phyloP scores from a whole-genome alignment of 2,329 filamentous ascomycete species.

The Amylocarpus encephaloides region DNA sequence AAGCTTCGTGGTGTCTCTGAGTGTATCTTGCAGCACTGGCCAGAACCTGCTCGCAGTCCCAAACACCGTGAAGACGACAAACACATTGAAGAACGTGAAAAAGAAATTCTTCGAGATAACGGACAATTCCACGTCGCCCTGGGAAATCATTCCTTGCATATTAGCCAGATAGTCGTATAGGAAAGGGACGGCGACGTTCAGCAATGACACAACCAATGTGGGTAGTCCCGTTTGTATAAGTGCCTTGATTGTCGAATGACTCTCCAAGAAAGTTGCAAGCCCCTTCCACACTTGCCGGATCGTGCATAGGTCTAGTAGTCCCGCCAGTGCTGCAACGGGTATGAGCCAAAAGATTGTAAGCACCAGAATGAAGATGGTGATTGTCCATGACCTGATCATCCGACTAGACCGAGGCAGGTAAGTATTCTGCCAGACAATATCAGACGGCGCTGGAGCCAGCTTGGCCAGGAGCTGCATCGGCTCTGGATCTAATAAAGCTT shows the following conservation, averaged over 20 bases:
- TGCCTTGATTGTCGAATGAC: slow-evolving; percentile 64
- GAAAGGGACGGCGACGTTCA: slow-evolving; percentile 87
- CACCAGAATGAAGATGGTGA: slow-evolving; percentile 76
- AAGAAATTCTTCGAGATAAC: slow-evolving; percentile 98
- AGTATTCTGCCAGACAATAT: slow-evolving; percentile 94
- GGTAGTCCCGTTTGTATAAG: slow-evolving; percentile 84
- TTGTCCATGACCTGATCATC: slow-evolving; percentile 71
- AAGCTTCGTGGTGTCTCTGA: slow-evolving; percentile 74
- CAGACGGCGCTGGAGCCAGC: slow-evolving; percentile 77
- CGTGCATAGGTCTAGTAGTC: slow-evolving; percentile 72
- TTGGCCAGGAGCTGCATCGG: slow-evolving; percentile 82
- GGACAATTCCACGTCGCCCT: slow-evolving; percentile 88
- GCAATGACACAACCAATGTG: slow-evolving; percentile 74
- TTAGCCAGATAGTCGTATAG: slow-evolving; percentile 91
- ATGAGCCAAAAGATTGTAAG: slow-evolving; percentile 85
- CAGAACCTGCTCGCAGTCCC: slow-evolving; percentile 73
- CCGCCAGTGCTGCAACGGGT: slow-evolving; percentile 72
- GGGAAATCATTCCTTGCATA: slow-evolving; percentile 89
- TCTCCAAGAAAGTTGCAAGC: slow-evolving; percentile 59
- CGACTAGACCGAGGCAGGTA: slow-evolving; percentile 71
- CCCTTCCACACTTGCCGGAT: slow-evolving; percentile 67
- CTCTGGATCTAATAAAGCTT: slow-evolving; percentile 85
- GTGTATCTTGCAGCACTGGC: slow-evolving; percentile 62
- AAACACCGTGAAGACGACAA: slow-evolving; percentile 86
- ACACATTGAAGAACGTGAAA: slow-evolving; percentile 99